Base-by-base conservation (phyloP, 768 basidiomycete genomes). In the Podaxis carcinomalis region DNA sequence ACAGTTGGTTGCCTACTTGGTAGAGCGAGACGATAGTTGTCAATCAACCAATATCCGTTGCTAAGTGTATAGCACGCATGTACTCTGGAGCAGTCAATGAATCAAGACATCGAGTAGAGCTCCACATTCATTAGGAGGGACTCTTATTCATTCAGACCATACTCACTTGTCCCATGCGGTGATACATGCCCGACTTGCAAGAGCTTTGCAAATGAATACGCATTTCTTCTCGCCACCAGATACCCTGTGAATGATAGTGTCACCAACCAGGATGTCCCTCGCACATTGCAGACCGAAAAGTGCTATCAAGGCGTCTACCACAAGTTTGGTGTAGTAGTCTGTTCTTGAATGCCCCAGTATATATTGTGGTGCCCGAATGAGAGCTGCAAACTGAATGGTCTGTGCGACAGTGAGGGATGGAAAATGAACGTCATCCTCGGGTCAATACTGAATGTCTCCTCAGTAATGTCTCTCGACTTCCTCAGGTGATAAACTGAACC, bases 341-440 rank as follows among this genome's bases (percentile, higher is more conserved):
- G 75, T 70, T 37, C 86, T 78, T 9, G 79, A 69, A 11, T 78
- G 63, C 2, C 74, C 76, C 2, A 80, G 53, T 40, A 86, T 83
- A 4, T 70, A 75, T 7, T 76, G 82, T 1, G 93, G 92, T 10
- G 83, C 82, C 25, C 92, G 87, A 13, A 83, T 86, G 62, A 78
- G 80, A 0, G 86, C 82, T 0, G 89, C 87, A 57, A 92, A 90
- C 4, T 72, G 74, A 44, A 97, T 78, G 0, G 92, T 93, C 68
- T 93, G 81, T 56, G 83, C 80, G 27, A 93, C 91, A 10, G 89
- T 90, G 19, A 97, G 80, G 7, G 89, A 90, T 2, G 93, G 89
- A 67, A 95, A 90, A 69, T 95, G 92, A 9, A 90, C 77, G 70
- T 95, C 92, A 68, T 93, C 92, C 73, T 92, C 92, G 0, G 90